Base-by-base conservation (phyloP, 805 yeast genomes). In the Candida nonsorbophila region DNA sequence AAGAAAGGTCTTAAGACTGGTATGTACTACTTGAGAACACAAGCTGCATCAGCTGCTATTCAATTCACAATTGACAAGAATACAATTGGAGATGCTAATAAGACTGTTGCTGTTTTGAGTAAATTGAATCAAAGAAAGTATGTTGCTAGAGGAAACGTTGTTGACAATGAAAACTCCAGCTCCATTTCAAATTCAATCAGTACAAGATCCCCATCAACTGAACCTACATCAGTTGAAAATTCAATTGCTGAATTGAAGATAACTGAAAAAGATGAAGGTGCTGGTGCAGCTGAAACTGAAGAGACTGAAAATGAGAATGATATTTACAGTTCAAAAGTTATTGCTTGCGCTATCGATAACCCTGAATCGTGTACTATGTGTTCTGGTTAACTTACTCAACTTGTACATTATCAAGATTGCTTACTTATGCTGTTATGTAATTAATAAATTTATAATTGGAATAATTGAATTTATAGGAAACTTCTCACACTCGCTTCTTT, bases 281-380 rank as follows among this genome's bases (percentile, higher is more conserved):
- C 33, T 16, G 47, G 39, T 22, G 44, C 35, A 8, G 39, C 33
- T 32, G 38, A 34, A 7, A 32, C 19, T 5, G 41, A 33, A 22
- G 41, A 34, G 20, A 38, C 40, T 7, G 49, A 48, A 22, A 32
- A 62, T 14, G 90, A 79, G 45, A 77, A 68, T 35, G 95, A 90
- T 56, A 90, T 90, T 46, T 92, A 68, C 73, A 85, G 90, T 59
- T 82, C 94, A 15, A 81, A 88, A 62, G 97, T 84, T 19, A 78
- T 90, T 62, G 96, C 96, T 20, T 90, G 98, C 70, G 94, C 97
- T 33, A 87, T 92, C 57, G 79, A 84, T 58, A 90, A 92, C 67
- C 97, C 97, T 36, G 97, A 85, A 66, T 77, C 97, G 28, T 90
- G 98, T 66, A 90, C 90, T 53, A 92, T 92, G 97, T 92, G 98